Evolutionary conservation across 768 basidiomycete species (phyloP).

Genomic region (Suillus subaureus): DNA sequence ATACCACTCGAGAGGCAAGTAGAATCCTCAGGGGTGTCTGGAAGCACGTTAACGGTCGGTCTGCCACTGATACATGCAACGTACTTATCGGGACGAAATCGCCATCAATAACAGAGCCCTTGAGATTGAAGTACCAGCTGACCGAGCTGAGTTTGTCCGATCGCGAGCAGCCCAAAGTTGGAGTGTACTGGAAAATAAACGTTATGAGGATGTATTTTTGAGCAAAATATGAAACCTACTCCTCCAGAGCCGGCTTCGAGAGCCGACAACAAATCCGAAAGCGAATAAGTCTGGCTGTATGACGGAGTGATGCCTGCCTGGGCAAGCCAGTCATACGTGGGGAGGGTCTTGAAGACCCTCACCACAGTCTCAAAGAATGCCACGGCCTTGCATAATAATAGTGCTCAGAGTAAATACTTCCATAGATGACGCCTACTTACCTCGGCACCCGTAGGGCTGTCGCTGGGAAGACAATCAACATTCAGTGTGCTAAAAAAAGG

Average conservation of each 20-base stretch:
- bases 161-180: constrained; percentile 46
- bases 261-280: constrained; percentile 54
- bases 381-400: constrained; percentile 50
- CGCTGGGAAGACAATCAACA: constrained; percentile 57
- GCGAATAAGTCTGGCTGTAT: constrained; percentile 55
- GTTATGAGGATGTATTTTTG: constrained; percentile 7
- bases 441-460: constrained; percentile 63
- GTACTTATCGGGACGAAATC: constrained; percentile 59
- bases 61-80: constrained; percentile 18
- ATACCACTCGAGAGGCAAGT: constrained; percentile 60
- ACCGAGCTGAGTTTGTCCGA: constrained; percentile 43
- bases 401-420: constrained; percentile 3
- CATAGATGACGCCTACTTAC: constrained; percentile 45
- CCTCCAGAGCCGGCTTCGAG: constrained; percentile 58
- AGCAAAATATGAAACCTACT: constrained; percentile 16
- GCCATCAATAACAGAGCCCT: constrained; percentile 71
- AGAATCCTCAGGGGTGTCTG: constrained; percentile 53
- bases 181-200: constrained; percentile 42
- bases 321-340: constrained; percentile 73
- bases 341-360: constrained; percentile 62
- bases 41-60: constrained; percentile 8
- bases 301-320: constrained; percentile 76
- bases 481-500: constrained; percentile 52
- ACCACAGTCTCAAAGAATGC: constrained; percentile 65
- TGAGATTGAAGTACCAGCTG: constrained; percentile 65